Evolutionary conservation across 1,284 basidiomycete genomes (phyloP).

Genomic region (Sphaerobolus stellatus): DNA sequence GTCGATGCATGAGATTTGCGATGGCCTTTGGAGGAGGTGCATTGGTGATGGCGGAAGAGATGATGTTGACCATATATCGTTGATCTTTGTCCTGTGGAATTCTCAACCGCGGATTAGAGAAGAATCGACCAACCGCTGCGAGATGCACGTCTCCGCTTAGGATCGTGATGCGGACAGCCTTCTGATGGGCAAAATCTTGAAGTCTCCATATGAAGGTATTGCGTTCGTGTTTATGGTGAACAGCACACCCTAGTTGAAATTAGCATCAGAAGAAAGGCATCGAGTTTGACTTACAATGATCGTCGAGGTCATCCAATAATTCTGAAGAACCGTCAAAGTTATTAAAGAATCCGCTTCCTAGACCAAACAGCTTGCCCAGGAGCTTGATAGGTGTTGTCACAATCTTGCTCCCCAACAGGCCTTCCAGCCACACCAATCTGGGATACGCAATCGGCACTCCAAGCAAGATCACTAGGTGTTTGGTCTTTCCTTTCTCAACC

Average conservation of each 20-base stretch:
- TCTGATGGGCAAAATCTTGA: constrained; percentile 27
- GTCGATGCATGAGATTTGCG: constrained; percentile 30
- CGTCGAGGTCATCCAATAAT: constrained; percentile 37
- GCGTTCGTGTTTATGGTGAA: constrained; percentile 41
- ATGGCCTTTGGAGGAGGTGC: constrained; percentile 39
- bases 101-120: constrained; percentile 23
- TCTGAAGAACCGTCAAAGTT: constrained; percentile 35
- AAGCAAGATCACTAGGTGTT: constrained; percentile 33
- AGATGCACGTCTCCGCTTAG: constrained; percentile 36
- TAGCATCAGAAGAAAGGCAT: background rate
- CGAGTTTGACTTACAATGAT: constrained; percentile 24
- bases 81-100: constrained; percentile 30
- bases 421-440: constrained; percentile 24
- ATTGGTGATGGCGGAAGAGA: constrained; percentile 36
- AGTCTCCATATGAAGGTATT: constrained; percentile 39
- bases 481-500: constrained; percentile 22
- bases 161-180: constrained; percentile 33
- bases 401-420: constrained; percentile 17
- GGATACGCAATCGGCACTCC: constrained; percentile 32
- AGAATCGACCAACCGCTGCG: constrained; percentile 25
- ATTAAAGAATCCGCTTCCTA: constrained; percentile 21
- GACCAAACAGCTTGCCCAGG: constrained; percentile 20
- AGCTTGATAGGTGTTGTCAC: constrained; percentile 17
- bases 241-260: constrained; percentile 25
- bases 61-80: constrained; percentile 36